phyloP scores from a whole-genome alignment of 768 basidiomycete genomes.

The Ramaria sp. region DNA sequence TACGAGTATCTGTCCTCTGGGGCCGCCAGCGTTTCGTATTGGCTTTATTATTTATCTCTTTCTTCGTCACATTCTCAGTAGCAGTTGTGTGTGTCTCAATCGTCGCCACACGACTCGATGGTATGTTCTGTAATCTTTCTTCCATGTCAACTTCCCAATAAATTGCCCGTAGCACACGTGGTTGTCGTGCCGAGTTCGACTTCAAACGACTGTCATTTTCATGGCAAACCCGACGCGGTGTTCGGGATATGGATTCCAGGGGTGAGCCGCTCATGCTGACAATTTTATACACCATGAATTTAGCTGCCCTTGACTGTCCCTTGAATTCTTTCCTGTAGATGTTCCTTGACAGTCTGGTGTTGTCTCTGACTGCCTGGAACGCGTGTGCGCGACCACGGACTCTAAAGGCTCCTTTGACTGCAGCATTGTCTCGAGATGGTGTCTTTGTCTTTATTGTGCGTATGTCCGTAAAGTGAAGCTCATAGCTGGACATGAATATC shows the following conservation, averaged over 20 bases:
- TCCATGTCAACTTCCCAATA: background rate
- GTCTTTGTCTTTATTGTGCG: conserved; percentile 6
- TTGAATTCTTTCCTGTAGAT: conserved; percentile 1
- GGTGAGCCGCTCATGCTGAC: background rate
- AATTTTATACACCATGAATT: background rate
- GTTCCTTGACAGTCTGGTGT: conserved; percentile 2
- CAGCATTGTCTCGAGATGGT: conserved; percentile 3
- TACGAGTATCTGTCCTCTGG: conserved; percentile 9
- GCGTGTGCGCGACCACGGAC: conserved; percentile 5
- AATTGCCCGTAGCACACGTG: background rate
- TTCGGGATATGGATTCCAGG: conserved; percentile 7
- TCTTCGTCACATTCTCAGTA: background rate
- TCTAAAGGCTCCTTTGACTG: background rate
- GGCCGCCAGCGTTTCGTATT: conserved; percentile 5
- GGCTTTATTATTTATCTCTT: background rate
- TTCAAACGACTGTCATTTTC: background rate
- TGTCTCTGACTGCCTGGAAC: conserved; percentile 6
- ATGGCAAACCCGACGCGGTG: background rate
- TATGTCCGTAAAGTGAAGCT: background rate
- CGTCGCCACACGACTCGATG: background rate
- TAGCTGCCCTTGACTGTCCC: background rate
- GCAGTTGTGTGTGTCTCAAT: background rate
- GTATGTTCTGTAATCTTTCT: background rate
- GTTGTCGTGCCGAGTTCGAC: no score
- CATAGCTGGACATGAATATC: background rate